phyloP scores from a whole-genome alignment of 2,329 filamentous ascomycete genomes.

The Epichloe uncinata region DNA sequence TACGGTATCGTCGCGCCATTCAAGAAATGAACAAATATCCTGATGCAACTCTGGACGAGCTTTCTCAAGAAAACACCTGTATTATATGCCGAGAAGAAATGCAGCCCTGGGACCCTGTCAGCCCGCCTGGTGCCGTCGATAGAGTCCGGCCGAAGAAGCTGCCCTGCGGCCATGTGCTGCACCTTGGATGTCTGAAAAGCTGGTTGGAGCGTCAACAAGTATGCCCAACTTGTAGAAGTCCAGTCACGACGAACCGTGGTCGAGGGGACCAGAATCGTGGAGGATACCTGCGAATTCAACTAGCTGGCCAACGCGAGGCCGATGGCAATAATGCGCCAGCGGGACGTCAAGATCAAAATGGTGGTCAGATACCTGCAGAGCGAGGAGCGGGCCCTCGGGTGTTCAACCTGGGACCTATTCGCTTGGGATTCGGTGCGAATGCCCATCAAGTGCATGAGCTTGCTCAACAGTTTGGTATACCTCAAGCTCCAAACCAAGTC shows the following conservation, averaged over 20 bases:
- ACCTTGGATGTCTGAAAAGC: constrained; percentile 87
- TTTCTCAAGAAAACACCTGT: constrained; percentile 78
- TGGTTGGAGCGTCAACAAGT: constrained; percentile 97
- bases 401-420: constrained; percentile 61
- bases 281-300: constrained; percentile 18
- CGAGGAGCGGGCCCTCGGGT: constrained; percentile 37
- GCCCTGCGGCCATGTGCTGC: constrained; percentile 88
- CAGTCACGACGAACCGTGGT: constrained; percentile 40
- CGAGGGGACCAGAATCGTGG: constrained; percentile 15
- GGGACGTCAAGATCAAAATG: constrained; percentile 7
- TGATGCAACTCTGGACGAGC: constrained; percentile 78
- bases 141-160: constrained; percentile 85
- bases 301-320: constrained; percentile 8
- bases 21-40: constrained; percentile 90
- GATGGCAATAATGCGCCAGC: constrained; percentile 5
- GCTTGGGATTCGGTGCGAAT: constrained; percentile 64
- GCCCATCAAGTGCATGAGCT: constrained; percentile 53
- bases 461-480: constrained; percentile 46
- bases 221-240: constrained; percentile 82
- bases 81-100: constrained; percentile 98
- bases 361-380: constrained; percentile 9
- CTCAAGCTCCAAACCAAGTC: constrained; percentile 15
- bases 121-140: constrained; percentile 60
- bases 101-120: constrained; percentile 55
- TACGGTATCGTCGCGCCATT: constrained; percentile 83